Base-by-base conservation (phyloP, 768 basidiomycete species). In the Termitomyces sp. region DNA sequence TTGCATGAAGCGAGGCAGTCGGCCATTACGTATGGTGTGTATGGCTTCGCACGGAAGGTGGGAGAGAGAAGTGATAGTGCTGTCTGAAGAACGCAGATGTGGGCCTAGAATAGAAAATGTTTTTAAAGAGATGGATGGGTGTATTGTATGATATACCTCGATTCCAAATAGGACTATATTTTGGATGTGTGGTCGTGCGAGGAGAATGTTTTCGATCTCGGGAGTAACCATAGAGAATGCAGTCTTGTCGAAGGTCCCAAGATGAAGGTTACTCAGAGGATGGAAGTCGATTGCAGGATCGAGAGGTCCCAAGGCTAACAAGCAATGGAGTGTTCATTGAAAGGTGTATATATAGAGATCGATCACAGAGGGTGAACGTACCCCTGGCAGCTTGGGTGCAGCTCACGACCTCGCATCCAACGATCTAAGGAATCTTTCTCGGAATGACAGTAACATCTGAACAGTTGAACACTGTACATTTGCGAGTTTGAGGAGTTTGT, bases 151-250 rank as follows among this genome's bases (percentile, higher is more conserved):
- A 33, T 33, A 24, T 43, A 91, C 93, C 81, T 96, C 95, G 51
- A 96, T 94, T 16, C 95, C 95, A 60, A 93, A 85, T 5, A 98
- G 68, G 7, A 96, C 82, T 46, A 94, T 75, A 7, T 82, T 84
- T 40, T 79, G 77, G 57, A 88, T 67, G 14, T 73, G 64, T 4
- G 80, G 78, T 26, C 76, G 79, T 5, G 77, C 63, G 22, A 69
- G 67, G 53, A 96, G 74, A 8, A 85, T 60, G 2, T 71, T 59
- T 53, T 77, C 71, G 6, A 95, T 81, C 34, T 91, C 83, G 6
- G 87, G 81, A 0, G 85, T 87, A 55, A 87, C 65, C 95, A 97
- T 96, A 1, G 89, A 91, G 76, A 98, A 97, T 53, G 83, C 80
- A 0, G 86, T 84, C 70, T 97, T 97, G 64, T 87, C 83, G 66